Base-by-base conservation (phyloP, 768 basidiomycete species). In the Hygrocybe punicea region DNA sequence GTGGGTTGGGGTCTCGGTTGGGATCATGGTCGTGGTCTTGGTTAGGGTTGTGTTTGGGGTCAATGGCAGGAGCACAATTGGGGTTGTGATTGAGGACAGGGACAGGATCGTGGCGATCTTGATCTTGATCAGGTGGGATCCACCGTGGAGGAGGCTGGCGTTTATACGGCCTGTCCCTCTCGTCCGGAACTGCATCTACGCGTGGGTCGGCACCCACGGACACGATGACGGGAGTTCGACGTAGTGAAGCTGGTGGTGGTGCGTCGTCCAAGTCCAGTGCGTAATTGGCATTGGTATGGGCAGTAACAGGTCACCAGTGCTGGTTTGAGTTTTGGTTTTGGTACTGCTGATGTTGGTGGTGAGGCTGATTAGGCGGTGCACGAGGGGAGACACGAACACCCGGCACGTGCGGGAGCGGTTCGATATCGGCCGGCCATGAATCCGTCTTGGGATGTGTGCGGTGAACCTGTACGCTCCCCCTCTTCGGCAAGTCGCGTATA, bases 401-500 rank as follows among this genome's bases (percentile, higher is more conserved):
- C 4, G 45, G 45, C 13, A 17, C 17, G 5, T 6, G 45, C 6
- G 45, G 45, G 2, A 47, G 45, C 21, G 45, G 45, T n/a, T 7
- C 23, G 17, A 47, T 23, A 23, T 47, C 45, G 6, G 21, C 21
- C 5, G 45, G 45, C 45, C 21, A 23, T 6, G 45, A 47, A 21
- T 11, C 48, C 23, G n/a, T 39, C 40, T 23, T 50, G 14, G 24
- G 39, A n/a, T n/a, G 37, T 50, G 33, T n/a, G 39, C 33, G 42
- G 39, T 13, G 45, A 5, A 45, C 35, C 8, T 35, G 48, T 51
- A 24, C n/a, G n/a, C n/a, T n/a, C n/a, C 24, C 51, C 16, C 65
- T 61, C 24, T 55, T 60, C 25, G 80, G 80, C 9, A 81, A 58
- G 61, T 81, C 74, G 29, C 73, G 73, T 33, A 80, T 79, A 3